Evolutionary conservation across 2,329 filamentous ascomycete genomes (phyloP), one percentile per base, ranked within the genome.

Genomic region (Pseudogymnoascus sp.): DNA sequence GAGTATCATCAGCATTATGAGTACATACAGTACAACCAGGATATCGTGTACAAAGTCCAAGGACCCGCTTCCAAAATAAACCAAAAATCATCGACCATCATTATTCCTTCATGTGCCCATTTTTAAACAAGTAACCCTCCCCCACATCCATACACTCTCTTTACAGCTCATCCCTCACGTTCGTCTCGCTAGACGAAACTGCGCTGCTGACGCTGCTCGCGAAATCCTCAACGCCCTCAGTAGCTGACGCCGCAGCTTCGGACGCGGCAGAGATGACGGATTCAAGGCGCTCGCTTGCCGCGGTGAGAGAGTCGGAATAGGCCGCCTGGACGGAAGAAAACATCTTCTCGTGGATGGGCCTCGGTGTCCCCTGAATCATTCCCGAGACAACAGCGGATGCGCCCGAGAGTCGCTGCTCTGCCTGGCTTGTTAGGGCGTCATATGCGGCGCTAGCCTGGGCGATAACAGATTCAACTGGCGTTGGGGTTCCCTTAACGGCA

Each of bases 291-390:
- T 81, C 79, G 68, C 82, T 87, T 11, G 88, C 89, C 4, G 81
- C 81, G 1, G 80, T 80, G 14, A 89, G 72, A 1, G 88, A 86
- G 34, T 82, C 82, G 36, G 87, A 86, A 71, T 91, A 92, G 1
- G 83, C 87, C 5, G 79, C 81, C 7, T 87, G 86, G 8, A 89
- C 83, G 0, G 88, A 89, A 7, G 86, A 82, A 11, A 90, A 77
- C 72, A 91, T 82, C 66, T 90, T 80, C 68, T 90, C 80, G 66
- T 91, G 86, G 3, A 84, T 81, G 6, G 89, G 88, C 70, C 88
- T 83, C 1, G 87, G 84, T 23, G 86, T 86, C 34, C 88, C 88
- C 29, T 83, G 85, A 40, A 91, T 81, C 69, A 90, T 83, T 3
- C 79, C 82, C 1, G 87, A 90, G 1, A 89, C 79, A 26, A 84